Base-by-base conservation (phyloP, 164 flowering plant species). In the Umbellularia californica region DNA sequence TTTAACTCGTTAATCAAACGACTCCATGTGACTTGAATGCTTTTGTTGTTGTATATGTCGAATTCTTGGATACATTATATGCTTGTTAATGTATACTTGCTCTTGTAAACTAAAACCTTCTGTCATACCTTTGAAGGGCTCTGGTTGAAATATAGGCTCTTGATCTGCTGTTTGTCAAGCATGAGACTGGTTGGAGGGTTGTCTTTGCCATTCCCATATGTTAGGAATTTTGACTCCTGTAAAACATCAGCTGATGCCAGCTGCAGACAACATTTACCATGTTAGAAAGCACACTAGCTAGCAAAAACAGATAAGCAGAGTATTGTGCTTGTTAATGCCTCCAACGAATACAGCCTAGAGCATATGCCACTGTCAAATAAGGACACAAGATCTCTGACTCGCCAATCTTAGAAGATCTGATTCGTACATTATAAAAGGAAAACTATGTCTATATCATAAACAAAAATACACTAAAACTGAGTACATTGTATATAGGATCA, bases 91-190 rank as follows among this genome's bases (percentile, higher is more conserved):
- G 11, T 55, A 55, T 17, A 55, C n/a, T 55, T 55, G 19, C 3
- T 55, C 60, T 55, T 55, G 20, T 55, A 17, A 3, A 41, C 47
- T 41, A 41, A 35, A 35, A 41, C 47, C 10, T 41, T 55, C 15
- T 17, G 78, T 25, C 70, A 72, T 84, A 93, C 99, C 98, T 95
- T 95, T 4, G 92, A n/a, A 63, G 95, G 92, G 73, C 88, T 85
- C 78, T 93, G 97, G 76, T 93, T 90, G 86, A 95, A 95, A 81
- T 92, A 95, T 72, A 95, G 76, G 2, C 85, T 91, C 79, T 88
- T 92, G 84, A 88, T 88, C 70, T 87, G 96, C 81, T 92, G 85
- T 77, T 92, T 93, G 81, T 87, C 97, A 76, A 95, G 89, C 89
- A 83, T 85, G 82, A 95, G 90, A 68, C 93, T 90, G 10, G 98